Evolutionary conservation across 495 filamentous ascomycete genomes (phyloP), one percentile per base, ranked within the genome.

Genomic region (Aspergillus bridgeri): DNA sequence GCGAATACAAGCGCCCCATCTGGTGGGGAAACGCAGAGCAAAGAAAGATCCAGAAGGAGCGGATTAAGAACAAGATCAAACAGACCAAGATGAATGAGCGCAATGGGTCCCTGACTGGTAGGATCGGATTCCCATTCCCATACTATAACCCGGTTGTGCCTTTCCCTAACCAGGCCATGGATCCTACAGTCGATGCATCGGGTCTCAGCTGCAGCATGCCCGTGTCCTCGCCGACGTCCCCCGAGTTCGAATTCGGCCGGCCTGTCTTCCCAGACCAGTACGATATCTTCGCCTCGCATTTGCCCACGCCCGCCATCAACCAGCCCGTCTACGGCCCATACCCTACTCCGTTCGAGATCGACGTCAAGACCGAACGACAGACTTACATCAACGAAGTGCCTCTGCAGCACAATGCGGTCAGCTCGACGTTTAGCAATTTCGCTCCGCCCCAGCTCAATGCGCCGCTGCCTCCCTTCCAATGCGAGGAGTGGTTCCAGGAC

Each of bases 21-120:
- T 98, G 94, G 94, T 98, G 94, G 94, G 89, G 86, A 71, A 96
- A 89, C 77, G 86, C 88, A 64, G 91, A 96, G 60, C 84, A 87
- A 73, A 81, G 94, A 58, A 83, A 86, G 64, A 69, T 86, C 22
- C 90, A 96, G 68, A 98, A 98, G 80, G 94, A 97, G 69, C 77
- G 83, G 20, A 92, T 98, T 78, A 98, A 98, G 82, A 87, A 88
- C 76, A 91, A 92, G 72, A 98, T 98, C 77, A 96, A 96, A 83
- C 85, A 90, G 54, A 97, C 92, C 60, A 97, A 98, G 82, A 80
- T 92, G 58, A 83, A 88, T 42, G 93, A 98, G 75, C 94, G 96
- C 83, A 73, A 79, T 42, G 75, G 75, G 13, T 71, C 82, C 53
- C 61, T 77, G 27, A 79, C 62, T 45, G 71, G 74, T 75, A 62